Conservation (phyloP, 306 rosid genomes). For the Calophaca sinica region DNA sequence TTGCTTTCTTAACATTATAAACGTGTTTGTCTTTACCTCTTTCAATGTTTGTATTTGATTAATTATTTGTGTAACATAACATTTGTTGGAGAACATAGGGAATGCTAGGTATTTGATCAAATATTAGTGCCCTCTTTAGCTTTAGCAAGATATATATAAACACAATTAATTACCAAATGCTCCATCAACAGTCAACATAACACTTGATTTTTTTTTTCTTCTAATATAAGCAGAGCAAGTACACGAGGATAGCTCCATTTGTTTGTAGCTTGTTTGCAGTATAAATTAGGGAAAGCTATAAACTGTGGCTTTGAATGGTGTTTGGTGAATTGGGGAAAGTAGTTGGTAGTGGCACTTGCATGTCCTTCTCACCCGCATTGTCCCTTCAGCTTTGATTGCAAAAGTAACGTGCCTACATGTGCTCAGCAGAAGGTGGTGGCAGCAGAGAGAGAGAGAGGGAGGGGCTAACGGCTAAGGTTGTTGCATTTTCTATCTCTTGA, state of each 20-base stretch:
- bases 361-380: constrained; percentile 36
- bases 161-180: constrained; percentile 13
- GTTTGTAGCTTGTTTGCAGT: constrained; percentile 7
- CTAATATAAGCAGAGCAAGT: constrained; percentile 32
- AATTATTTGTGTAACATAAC: background rate
- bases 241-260: background rate
- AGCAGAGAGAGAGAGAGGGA: constrained; percentile 6
- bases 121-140: constrained; percentile 34
- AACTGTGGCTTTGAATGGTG: constrained; percentile 43
- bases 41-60: too few species aligned
- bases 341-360: constrained; percentile 43
- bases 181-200: background rate
- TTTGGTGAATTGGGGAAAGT: constrained; percentile 47
- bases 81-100: constrained; percentile 7
- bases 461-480: background rate
- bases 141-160: constrained; percentile 26
- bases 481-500: constrained; percentile 40
- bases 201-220: background rate
- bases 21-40: constrained; percentile 40
- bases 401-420: constrained; percentile 57
- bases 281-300: constrained; percentile 34
- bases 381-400: constrained; percentile 41
- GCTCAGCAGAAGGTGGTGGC: constrained; percentile 36
- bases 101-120: constrained; percentile 3
- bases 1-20: constrained; percentile 5